Conservation (phyloP, 1,284 basidiomycete species). For the Kwoniella shivajii region DNA sequence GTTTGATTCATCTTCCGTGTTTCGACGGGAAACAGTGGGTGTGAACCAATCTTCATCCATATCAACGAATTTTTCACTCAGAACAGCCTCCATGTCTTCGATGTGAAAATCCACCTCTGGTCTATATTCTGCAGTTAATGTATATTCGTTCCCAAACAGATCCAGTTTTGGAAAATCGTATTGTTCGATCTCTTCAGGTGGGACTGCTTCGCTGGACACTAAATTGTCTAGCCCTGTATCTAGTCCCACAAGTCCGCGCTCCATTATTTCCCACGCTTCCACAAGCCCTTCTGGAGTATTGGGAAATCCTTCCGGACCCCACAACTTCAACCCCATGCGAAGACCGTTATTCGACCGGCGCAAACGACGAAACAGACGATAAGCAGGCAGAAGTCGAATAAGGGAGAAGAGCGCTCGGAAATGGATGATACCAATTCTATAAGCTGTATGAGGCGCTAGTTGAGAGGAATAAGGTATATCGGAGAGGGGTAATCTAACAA, state of each 20-base stretch:
- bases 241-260: conserved; percentile 45
- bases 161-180: conserved; percentile 42
- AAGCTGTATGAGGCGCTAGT: conserved; percentile 41
- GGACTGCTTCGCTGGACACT: conserved; percentile 17
- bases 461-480: conserved; percentile 27
- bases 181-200: conserved; percentile 21
- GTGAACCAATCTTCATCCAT: conserved; percentile 55
- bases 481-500: conserved; percentile 5
- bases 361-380: conserved; percentile 42
- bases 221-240: conserved; percentile 38
- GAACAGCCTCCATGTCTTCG: conserved; percentile 49
- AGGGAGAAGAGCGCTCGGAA: conserved; percentile 49
- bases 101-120: conserved; percentile 48
- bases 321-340: conserved; percentile 51
- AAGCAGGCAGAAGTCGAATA: conserved; percentile 47
- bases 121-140: conserved; percentile 39
- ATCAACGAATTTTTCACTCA: conserved; percentile 49
- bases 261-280: conserved; percentile 52
- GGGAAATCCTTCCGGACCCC: conserved; percentile 46
- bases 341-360: conserved; percentile 47
- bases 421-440: conserved; percentile 50
- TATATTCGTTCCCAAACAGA: conserved; percentile 45
- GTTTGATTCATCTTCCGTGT: neutral
- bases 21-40: conserved; percentile 45
- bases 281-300: conserved; percentile 32